Evolutionary conservation across 2,329 filamentous ascomycete species (phyloP), one percentile per base, ranked within the genome.

Genomic region (Raffaelea ambrosiae): DNA sequence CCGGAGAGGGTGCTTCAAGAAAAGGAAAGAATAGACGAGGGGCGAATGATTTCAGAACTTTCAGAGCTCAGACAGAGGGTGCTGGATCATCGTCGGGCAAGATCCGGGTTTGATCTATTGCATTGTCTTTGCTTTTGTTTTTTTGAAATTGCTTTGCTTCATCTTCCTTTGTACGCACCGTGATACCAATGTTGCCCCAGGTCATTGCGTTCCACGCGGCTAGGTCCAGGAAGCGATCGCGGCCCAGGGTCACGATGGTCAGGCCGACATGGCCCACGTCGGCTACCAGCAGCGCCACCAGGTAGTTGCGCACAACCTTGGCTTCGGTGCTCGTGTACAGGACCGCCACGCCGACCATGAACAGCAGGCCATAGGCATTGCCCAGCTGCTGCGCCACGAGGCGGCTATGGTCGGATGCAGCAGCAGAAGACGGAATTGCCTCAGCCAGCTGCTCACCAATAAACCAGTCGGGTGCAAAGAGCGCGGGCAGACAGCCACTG

Each of bases 151-250:
- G n/a, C n/a, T n/a, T n/a, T n/a, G n/a, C n/a, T n/a, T n/a, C n/a
- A n/a, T n/a, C n/a, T n/a, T n/a, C n/a, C n/a, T n/a, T n/a, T n/a
- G n/a, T n/a, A n/a, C n/a, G n/a, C n/a, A 81, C 75, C 22, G 84
- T 87, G 44, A 74, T 71, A 8, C 74, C 81, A 52, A 89, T 71
- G 57, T 88, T 88, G 3, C 84, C 85, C 78, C 80, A 86, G n/a
- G 81, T 76, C 69, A 84, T 75, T 31, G 74, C 67, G 60, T 86
- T 88, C 84, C 84, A 88, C 20, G 62, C 65, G 4, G 58, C 63
- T 11, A 83, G 63, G 54, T 79, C 72, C 40, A 76, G 52, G 42
- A 77, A 71, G 31, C 65, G 66, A 10, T 76, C 69, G 59, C 68
- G 69, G 9, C 81, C 83, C 53, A 88, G 68, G 7, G 71, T 73